Evolutionary conservation across 192 early-diverging fungal species (phyloP).

Genomic region (Coemansia javaensis): DNA sequence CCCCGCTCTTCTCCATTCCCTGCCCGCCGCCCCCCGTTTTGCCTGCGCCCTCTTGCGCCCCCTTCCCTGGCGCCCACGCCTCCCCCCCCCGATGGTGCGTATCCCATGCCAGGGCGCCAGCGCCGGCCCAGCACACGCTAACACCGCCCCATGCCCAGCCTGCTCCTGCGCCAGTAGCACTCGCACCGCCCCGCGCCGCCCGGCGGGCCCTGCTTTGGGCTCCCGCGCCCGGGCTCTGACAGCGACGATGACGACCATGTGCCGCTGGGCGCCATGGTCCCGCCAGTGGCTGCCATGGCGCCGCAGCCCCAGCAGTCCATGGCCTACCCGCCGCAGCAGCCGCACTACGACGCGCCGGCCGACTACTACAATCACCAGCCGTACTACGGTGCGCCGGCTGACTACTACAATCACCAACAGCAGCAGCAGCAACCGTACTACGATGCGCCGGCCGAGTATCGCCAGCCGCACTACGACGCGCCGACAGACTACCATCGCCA

Average conservation of each 20-base stretch:
- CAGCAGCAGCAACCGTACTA: constrained; percentile 10
- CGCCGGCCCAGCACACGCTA: too few species aligned
- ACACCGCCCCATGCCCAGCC: too few species aligned
- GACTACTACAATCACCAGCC: constrained; percentile 26
- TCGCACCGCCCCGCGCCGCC: constrained; percentile 5
- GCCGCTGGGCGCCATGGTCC: constrained; percentile 26
- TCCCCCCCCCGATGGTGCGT: too few species aligned
- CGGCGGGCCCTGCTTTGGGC: background rate
- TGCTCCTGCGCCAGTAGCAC: constrained; percentile 16
- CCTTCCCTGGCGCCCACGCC: too few species aligned
- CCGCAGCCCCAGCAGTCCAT: background rate
- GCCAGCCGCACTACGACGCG: background rate
- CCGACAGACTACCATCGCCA: constrained; percentile 21
- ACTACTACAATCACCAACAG: constrained; percentile 1
- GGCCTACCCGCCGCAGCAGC: constrained; percentile 14
- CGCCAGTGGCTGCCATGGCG: background rate
- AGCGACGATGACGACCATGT: constrained; percentile 31
- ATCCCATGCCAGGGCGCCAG: too few species aligned
- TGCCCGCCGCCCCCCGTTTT: too few species aligned
- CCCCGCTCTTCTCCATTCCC: too few species aligned
- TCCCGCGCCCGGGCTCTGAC: background rate
- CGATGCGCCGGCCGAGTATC: constrained; percentile 10
- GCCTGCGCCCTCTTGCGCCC: too few species aligned
- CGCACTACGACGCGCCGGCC: constrained; percentile 1
- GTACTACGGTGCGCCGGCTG: background rate